These are phyloP conservation scores for Sarcomyxa edulis DNA, from an alignment of 768 basidiomycete genomes.

Conservation along the genomic window DNA sequence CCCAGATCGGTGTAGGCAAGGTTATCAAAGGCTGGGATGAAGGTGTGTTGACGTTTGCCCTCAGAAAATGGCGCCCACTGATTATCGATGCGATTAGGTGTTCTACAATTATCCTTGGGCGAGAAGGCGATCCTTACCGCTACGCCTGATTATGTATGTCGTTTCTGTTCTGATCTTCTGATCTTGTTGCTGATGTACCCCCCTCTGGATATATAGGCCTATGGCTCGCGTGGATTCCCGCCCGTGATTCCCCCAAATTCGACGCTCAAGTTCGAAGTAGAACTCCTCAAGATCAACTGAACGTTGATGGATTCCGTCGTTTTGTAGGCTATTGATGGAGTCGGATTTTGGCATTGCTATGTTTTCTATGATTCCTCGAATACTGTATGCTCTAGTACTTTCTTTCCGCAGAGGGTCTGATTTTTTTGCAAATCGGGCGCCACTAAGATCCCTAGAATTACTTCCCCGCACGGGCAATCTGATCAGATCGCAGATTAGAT, in stretches of 20 bases:
- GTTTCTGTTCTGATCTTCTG: conserved; percentile 6
- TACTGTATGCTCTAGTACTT: conserved; percentile 1
- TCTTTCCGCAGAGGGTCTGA: too few relatives aligned
- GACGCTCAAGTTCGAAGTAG: conserved; percentile 77
- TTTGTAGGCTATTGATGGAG: too few relatives aligned
- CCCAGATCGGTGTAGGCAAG: conserved; percentile 71
- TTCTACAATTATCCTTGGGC: conserved; percentile 71
- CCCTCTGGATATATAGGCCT: conserved; percentile 41
- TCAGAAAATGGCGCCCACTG: conserved; percentile 3
- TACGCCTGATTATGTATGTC: conserved; percentile 74
- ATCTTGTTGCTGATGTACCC: conserved; percentile 3
- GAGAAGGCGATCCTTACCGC: conserved; percentile 64
- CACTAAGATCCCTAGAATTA: too few relatives aligned
- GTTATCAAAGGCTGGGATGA: conserved; percentile 93
- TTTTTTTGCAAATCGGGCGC: too few relatives aligned
- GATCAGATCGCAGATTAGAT: too few relatives aligned
- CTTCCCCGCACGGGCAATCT: too few relatives aligned
- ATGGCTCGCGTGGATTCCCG: conserved; percentile 70
- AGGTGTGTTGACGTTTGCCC: conserved; percentile 35
- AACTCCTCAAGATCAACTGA: conserved; percentile 65
- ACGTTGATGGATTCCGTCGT: neutral
- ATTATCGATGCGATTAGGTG: conserved; percentile 40
- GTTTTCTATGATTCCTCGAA: conserved; percentile 2
- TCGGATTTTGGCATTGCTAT: too few relatives aligned
- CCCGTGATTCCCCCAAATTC: conserved; percentile 77